Evolutionary conservation across 169 alveolate genomes (phyloP), one percentile per base, ranked within the genome.

Genomic region (Plasmodium vivax): DNA sequence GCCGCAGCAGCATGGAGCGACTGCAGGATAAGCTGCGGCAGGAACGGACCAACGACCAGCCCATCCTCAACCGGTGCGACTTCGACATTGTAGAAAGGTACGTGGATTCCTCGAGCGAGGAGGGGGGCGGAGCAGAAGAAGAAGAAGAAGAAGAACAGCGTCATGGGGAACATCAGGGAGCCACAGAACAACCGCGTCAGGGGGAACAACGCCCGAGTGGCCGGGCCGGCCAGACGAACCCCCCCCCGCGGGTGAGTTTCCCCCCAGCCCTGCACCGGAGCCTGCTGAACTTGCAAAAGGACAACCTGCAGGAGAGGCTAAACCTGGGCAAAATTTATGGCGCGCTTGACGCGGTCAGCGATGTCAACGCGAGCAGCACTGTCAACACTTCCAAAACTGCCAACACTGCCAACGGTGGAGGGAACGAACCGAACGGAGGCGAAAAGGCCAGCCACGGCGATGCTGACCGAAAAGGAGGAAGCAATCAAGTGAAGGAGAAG

Each of bases 211-310:
- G 12, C 34, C 32, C 43, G 6, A 30, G 7, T 19, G 38, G 62
- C 62, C 16, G 38, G 19, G n/a, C n/a, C n/a, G 12, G 43, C 38
- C 36, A 82, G 38, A 82, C 74, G 34, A 14, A 2, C 27, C 23
- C 5, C 23, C 10, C 38, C 45, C 80, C 32, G 27, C 36, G 62
- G 45, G 80, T 75, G 23, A 90, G 94, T 47, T 90, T 90, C 38
- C 94, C 94, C 23, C 51, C 62, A 38, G 94, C 94, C 73, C 56
- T 90, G 19, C 94, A 90, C 68, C 81, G 94, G 16, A 90, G 91
- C 58, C 41, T 36, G 68, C 34, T 90, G 41, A 90, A 90, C 72
- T 80, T 90, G 51, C 94, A 90, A 68, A 90, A 90, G 19, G 75
- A 81, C 81, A 68, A 85, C 36, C n/a, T 16, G 32, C n/a, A 12